Percentiles rank a stretch among this genome's conserved stretches.
These are phyloP conservation scores for Pichia inconspicua DNA, from an alignment of 1,139 yeast species.

Conservation along the genomic window DNA sequence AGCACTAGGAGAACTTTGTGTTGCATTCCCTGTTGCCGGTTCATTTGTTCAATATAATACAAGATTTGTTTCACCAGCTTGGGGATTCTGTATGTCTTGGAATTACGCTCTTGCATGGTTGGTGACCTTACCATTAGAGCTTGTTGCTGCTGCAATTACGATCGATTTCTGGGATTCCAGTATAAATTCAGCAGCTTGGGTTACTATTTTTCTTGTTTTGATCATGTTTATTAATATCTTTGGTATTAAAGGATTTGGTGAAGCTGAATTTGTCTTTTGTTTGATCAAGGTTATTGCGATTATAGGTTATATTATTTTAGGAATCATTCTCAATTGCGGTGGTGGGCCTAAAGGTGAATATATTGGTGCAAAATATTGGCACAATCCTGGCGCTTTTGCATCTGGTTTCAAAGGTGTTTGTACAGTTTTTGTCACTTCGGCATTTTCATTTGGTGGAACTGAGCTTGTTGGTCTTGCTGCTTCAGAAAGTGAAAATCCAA, in stretches of 20 bases:
- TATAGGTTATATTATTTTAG: constrained; percentile 41
- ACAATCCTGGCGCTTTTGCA: constrained; percentile 55
- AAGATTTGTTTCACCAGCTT: constrained; percentile 55
- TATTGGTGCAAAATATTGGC: constrained; percentile 52
- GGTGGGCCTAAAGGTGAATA: constrained; percentile 48
- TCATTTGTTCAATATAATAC: constrained; percentile 56
- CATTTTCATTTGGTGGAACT: constrained; percentile 49
- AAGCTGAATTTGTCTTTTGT: constrained; percentile 19
- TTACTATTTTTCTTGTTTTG: constrained; percentile 47
- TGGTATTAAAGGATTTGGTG: constrained; percentile 20
- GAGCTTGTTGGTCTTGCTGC: constrained; percentile 36
- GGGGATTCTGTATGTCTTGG: constrained; percentile 68
- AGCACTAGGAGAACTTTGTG: constrained; percentile 57
- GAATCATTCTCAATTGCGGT: constrained; percentile 43
- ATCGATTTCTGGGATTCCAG: constrained; percentile 52
- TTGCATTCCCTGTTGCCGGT: constrained; percentile 58
- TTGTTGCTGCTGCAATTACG: constrained; percentile 60
- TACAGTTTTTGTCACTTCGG: constrained; percentile 40
- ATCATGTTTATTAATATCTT: constrained; percentile 32
- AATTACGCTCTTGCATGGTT: constrained; percentile 60
- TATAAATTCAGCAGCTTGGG: constrained; percentile 57
- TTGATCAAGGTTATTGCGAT: constrained; percentile 16
- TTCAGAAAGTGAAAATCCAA: constrained; percentile 34
- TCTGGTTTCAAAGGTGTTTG: constrained; percentile 37
- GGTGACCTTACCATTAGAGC: constrained; percentile 54